A percentile compares a stretch with the other conserved stretches of the same genome.
phyloP scores from a whole-genome alignment of 1,139 yeast species.

The Waltiozyma sp. region DNA sequence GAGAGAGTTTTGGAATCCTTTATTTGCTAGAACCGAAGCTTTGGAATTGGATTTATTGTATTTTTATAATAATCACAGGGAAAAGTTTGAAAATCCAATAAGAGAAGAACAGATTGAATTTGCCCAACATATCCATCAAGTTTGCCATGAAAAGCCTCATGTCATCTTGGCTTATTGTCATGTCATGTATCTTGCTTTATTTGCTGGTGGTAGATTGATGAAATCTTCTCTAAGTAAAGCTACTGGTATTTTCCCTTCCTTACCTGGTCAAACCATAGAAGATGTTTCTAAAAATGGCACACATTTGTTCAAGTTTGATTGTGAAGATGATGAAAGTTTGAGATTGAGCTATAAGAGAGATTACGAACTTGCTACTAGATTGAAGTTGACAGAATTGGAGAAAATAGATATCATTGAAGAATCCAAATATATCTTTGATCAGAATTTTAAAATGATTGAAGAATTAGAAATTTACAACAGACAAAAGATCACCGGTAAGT shows the following conservation, averaged over 20 bases:
- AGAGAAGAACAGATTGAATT: constrained; percentile 54
- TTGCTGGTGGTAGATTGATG: constrained; percentile 79
- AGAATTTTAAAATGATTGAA: constrained; percentile 46
- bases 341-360: constrained; percentile 62
- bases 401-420: constrained; percentile 63
- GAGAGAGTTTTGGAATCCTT: constrained; percentile 59
- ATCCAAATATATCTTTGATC: constrained; percentile 51
- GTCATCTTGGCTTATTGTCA: constrained; percentile 75
- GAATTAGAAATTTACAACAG: constrained; percentile 61
- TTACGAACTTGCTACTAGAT: constrained; percentile 67
- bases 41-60: constrained; percentile 55
- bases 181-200: constrained; percentile 74
- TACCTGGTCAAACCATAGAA: constrained; percentile 49
- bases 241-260: constrained; percentile 65
- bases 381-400: constrained; percentile 53
- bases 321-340: constrained; percentile 54
- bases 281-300: constrained; percentile 55
- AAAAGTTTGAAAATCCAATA: constrained; percentile 40
- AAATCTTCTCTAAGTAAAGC: constrained; percentile 56
- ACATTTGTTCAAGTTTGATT: constrained; percentile 63
- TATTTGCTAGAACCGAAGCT: constrained; percentile 49
- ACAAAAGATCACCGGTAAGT: constrained; percentile 40
- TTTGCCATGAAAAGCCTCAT: constrained; percentile 53
- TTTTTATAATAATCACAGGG: constrained; percentile 45
- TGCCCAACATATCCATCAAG: constrained; percentile 44